Evolutionary conservation across 495 filamentous ascomycete genomes (phyloP).

Genomic region (Bombardia bombarda): DNA sequence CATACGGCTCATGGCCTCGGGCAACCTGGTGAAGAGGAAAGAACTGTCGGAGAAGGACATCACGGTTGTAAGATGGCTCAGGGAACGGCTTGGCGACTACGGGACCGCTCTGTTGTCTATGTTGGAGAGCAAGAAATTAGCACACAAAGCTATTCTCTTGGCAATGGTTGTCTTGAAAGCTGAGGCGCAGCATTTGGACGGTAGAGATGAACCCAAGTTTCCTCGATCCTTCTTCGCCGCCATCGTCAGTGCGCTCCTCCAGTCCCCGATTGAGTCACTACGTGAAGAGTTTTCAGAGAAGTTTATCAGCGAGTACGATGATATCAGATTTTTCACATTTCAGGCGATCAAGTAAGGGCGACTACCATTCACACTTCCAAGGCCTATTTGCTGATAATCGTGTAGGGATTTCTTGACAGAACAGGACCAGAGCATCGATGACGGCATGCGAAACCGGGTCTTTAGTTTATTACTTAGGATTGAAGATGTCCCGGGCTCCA

Average conservation of each 20-base stretch:
- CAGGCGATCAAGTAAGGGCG: conserved; percentile 56
- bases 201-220: conserved; percentile 56
- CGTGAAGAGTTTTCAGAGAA: conserved; percentile 66
- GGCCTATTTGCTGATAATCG: conserved; percentile 10
- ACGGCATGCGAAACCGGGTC: conserved; percentile 40
- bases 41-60: conserved; percentile 62
- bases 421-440: conserved; percentile 29
- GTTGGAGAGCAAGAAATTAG: conserved; percentile 43
- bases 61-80: conserved; percentile 72
- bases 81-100: conserved; percentile 63
- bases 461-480: conserved; percentile 59
- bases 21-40: conserved; percentile 55
- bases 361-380: not conserved
- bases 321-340: conserved; percentile 78
- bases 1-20: conserved; percentile 68
- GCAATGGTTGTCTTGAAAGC: conserved; percentile 79
- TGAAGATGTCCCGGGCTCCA: conserved; percentile 52
- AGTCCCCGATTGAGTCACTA: conserved; percentile 44
- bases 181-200: conserved; percentile 54
- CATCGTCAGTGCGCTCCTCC: conserved; percentile 56
- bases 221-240: conserved; percentile 52
- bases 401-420: conserved; percentile 30
- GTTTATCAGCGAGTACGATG: conserved; percentile 71
- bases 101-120: conserved; percentile 46
- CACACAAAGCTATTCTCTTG: conserved; percentile 59